These are phyloP conservation scores for Diplodia mutila DNA, from an alignment of 2,329 filamentous ascomycete genomes.

Conservation along the genomic window DNA sequence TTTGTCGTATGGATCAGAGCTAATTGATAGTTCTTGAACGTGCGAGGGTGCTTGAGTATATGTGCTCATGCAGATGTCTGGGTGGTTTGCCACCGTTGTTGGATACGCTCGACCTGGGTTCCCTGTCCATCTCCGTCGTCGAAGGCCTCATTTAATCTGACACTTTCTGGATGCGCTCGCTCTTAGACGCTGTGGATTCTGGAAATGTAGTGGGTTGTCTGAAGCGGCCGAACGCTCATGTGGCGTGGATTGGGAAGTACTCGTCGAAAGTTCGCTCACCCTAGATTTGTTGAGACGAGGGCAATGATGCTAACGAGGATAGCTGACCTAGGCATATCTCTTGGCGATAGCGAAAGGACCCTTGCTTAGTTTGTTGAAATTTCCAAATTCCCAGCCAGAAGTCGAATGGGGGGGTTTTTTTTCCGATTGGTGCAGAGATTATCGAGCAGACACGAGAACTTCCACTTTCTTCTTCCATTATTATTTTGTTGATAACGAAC, in stretches of 20 bases:
- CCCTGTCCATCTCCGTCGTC: neutral
- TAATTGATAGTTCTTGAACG: no score
- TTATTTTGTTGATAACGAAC: slow-evolving; percentile 7
- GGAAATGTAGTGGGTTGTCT: neutral
- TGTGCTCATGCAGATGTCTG: no score
- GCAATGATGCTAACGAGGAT: no score
- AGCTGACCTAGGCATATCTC: no score
- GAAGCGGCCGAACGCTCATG: neutral
- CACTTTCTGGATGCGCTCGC: neutral
- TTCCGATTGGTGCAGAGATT: neutral
- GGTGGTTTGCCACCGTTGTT: no score
- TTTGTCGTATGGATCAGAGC: no score
- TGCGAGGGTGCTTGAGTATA: no score
- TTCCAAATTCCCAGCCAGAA: neutral
- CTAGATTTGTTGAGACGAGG: no score
- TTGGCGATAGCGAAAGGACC: no score
- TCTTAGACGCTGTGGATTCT: neutral
- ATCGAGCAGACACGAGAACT: neutral
- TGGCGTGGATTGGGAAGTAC: neutral
- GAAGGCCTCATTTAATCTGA: no score
- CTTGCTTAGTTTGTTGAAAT: neutral
- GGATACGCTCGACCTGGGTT: no score
- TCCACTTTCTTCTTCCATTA: neutral
- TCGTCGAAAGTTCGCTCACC: neutral
- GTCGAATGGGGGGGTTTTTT: neutral